phyloP scores from a whole-genome alignment of 768 basidiomycete species.

The Lactarius hengduanensis region DNA sequence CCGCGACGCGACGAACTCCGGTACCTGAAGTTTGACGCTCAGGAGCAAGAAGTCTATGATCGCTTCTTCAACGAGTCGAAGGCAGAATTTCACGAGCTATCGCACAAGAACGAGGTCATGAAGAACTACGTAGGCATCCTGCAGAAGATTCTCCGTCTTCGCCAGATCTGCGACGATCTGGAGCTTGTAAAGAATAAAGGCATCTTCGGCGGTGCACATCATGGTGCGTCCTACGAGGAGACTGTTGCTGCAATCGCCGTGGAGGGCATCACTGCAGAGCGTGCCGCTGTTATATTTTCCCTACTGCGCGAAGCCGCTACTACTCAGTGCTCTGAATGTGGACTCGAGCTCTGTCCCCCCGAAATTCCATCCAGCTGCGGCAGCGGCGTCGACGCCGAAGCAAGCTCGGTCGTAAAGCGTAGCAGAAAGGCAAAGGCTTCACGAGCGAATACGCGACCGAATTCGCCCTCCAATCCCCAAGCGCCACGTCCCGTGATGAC shows the following conservation, averaged over 20 bases:
- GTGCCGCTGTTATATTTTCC: slow-evolving; percentile 83
- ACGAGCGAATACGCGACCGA: slow-evolving; percentile 60
- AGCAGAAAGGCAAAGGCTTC: slow-evolving; percentile 59
- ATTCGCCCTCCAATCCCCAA: slow-evolving; percentile 60
- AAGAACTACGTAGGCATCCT: slow-evolving; percentile 98
- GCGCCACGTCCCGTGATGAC: slow-evolving; percentile 72
- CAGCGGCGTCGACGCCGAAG: slow-evolving; percentile 47
- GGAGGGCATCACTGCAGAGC: slow-evolving; percentile 72
- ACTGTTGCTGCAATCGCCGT: slow-evolving; percentile 69
- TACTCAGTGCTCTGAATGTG: slow-evolving; percentile 88
- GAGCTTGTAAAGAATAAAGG: slow-evolving; percentile 81
- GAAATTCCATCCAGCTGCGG: slow-evolving; percentile 43
- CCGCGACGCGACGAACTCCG: slow-evolving; percentile 88
- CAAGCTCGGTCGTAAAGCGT: slow-evolving; percentile 48
- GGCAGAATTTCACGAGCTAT: slow-evolving; percentile 85
- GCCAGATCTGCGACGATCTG: slow-evolving; percentile 97
- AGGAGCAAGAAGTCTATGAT: slow-evolving; percentile 85
- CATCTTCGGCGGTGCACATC: slow-evolving; percentile 41
- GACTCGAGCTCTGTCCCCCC: slow-evolving; percentile 62
- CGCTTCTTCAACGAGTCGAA: slow-evolving; percentile 87
- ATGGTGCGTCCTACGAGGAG: slow-evolving; percentile 69
- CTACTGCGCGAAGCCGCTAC: slow-evolving; percentile 83
- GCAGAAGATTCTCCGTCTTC: slow-evolving; percentile 92
- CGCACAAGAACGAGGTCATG: slow-evolving; percentile 89
- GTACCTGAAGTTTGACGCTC: slow-evolving; percentile 76